phyloP scores from a whole-genome alignment of 2,329 filamentous ascomycete genomes.

The Canariomyces notabilis region DNA sequence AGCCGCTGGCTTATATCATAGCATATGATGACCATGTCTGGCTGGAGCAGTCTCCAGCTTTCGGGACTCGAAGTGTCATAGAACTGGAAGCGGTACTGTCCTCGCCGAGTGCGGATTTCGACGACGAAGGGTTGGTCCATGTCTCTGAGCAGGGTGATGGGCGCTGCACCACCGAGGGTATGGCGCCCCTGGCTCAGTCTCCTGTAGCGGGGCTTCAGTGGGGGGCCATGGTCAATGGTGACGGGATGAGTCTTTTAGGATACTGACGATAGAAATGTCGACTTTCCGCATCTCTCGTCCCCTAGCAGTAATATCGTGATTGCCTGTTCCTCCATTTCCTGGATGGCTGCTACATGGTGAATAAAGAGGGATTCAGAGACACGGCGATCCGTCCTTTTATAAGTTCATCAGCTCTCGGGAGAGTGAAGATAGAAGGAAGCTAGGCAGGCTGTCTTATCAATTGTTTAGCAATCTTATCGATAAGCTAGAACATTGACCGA shows the following conservation, averaged over 20 bases:
- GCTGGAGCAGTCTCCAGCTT: slow-evolving; percentile 53
- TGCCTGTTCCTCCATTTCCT: slow-evolving; percentile 42
- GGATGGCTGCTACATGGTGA: background rate
- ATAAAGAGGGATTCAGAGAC: background rate
- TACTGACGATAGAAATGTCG: slow-evolving; percentile 57
- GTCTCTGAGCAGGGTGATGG: slow-evolving; percentile 50
- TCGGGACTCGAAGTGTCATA: slow-evolving; percentile 55
- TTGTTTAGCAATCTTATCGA: background rate
- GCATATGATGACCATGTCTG: slow-evolving; percentile 55
- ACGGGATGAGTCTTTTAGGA: slow-evolving; percentile 14
- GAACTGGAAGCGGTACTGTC: slow-evolving; percentile 52
- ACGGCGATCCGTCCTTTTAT: background rate
- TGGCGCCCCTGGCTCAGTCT: slow-evolving; percentile 45
- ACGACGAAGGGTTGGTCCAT: slow-evolving; percentile 58
- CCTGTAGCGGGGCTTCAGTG: slow-evolving; percentile 31
- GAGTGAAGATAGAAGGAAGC: background rate
- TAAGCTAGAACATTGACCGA: background rate
- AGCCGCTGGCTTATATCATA: slow-evolving; percentile 57
- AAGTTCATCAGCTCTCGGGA: no score
- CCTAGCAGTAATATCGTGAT: slow-evolving; percentile 55
- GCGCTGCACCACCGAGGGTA: slow-evolving; percentile 28
- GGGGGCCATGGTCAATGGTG: slow-evolving; percentile 5
- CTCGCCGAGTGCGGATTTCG: slow-evolving; percentile 44
- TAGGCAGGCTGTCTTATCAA: background rate
- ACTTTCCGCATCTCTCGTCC: slow-evolving; percentile 56